Evolutionary conservation across 2,329 filamentous ascomycete genomes (phyloP), one percentile per base, ranked within the genome.

Genomic region (Fusarium brevicatenulatum): DNA sequence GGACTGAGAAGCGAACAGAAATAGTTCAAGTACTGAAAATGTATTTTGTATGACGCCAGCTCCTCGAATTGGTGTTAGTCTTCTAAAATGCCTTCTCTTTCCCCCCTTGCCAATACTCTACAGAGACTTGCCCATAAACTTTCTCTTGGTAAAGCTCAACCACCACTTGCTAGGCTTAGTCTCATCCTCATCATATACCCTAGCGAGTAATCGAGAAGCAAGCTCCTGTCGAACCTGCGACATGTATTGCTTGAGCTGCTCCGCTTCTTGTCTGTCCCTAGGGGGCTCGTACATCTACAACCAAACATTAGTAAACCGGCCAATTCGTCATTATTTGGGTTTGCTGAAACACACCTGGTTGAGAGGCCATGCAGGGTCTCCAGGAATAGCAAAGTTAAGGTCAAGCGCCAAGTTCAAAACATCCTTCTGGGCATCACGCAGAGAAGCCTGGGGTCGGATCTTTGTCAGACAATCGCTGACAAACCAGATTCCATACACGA

Each of bases 111-210:
- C 15, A 43, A 52, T 28, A 30, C 40, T 30, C 57, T 87, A 95
- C 84, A 96, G 86, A 76, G 90, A 89, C 90, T 98, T 98, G 82
- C 95, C 95, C 96, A 99, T 98, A 81, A 99, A 99, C 90, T 98
- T 98, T 85, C 96, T 92, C 91, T 98, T 98, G 60, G 93, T 94
- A 82, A 98, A 99, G 87, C 96, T 98, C 82, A 99, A 85, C 96
- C 96, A 99, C 94, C 95, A 98, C 91, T 97, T 90, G 83, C 86
- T 89, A 62, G 90, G 90, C 84, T 89, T 89, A 84, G 93, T 83
- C 86, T 95, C 83, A 80, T 89, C 83, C 85, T 95, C 95, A 62
- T 93, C 92, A 81, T 97, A 99, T 73, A 99, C 91, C 77, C 95
- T 90, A 58, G 93, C 92, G 81, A 98, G 85, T 85, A 99, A 86